Conservation (phyloP, 768 basidiomycete species). For the Boletales sp. region DNA sequence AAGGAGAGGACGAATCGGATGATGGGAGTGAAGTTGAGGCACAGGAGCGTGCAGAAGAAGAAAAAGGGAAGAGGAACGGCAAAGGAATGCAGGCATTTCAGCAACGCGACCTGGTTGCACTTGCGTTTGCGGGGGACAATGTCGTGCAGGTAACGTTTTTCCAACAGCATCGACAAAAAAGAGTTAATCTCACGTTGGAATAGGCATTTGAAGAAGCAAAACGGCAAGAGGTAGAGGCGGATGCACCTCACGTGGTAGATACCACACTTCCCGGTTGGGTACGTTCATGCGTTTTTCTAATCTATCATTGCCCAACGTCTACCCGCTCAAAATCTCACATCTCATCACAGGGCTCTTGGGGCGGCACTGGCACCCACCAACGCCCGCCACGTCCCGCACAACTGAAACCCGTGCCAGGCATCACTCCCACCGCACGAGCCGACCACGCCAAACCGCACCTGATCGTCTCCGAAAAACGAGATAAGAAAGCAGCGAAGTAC, state of each 20-base stretch:
- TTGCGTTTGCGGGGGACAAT: conserved; percentile 96
- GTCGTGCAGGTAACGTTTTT: conserved; percentile 66
- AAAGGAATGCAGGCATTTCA: conserved; percentile 64
- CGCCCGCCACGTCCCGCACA: conserved; percentile 61
- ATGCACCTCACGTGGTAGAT: conserved; percentile 86
- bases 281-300: conserved; percentile 23
- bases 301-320: neutral
- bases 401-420: conserved; percentile 78
- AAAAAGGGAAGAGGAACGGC: conserved; percentile 42
- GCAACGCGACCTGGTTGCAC: conserved; percentile 89
- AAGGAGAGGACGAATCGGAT: conserved; percentile 43
- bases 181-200: too few species aligned
- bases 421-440: conserved; percentile 73
- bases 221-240: conserved; percentile 73
- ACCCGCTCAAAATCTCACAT: too few species aligned
- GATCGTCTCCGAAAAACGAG: conserved; percentile 94
- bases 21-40: conserved; percentile 65
- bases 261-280: conserved; percentile 96
- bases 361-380: conserved; percentile 70
- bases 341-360: conserved; percentile 79
- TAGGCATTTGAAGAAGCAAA: conserved; percentile 89
- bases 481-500: conserved; percentile 91
- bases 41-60: conserved; percentile 52
- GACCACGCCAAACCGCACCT: conserved; percentile 85
- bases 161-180: too few species aligned